phyloP scores from a whole-genome alignment of 768 basidiomycete genomes.

The Lactifluus rugatus region DNA sequence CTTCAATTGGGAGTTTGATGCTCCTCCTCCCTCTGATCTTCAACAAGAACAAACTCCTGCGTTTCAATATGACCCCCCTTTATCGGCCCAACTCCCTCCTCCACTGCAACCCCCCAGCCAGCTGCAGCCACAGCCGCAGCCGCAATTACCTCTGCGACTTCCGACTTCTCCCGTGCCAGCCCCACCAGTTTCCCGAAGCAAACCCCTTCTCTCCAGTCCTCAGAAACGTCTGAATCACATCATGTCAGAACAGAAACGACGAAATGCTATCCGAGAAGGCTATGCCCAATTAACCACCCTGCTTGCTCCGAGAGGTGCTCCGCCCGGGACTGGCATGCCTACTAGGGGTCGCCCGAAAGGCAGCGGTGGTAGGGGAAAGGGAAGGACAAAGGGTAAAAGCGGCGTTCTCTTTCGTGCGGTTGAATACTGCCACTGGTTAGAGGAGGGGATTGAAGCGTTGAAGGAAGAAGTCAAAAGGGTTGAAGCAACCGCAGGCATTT shows the following conservation, averaged over 20 bases:
- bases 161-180: slow-evolving; percentile 16
- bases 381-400: slow-evolving; percentile 77
- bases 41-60: slow-evolving; percentile 6
- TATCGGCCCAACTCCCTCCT: slow-evolving; percentile 2
- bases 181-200: slow-evolving; percentile 31
- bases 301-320: slow-evolving; percentile 68
- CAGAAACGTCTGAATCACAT: slow-evolving; percentile 90
- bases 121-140: neutral
- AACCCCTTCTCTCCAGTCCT: slow-evolving; percentile 67
- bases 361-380: slow-evolving; percentile 46
- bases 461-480: slow-evolving; percentile 55
- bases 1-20: slow-evolving; percentile 57
- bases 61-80: slow-evolving; percentile 11
- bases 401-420: slow-evolving; percentile 81
- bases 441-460: slow-evolving; percentile 68
- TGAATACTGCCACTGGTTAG: slow-evolving; percentile 80
- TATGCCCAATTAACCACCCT: slow-evolving; percentile 79
- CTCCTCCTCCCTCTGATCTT: neutral
- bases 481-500: slow-evolving; percentile 58
- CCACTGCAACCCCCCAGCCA: neutral
- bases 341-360: slow-evolving; percentile 75
- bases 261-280: slow-evolving; percentile 84
- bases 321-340: slow-evolving; percentile 57
- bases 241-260: slow-evolving; percentile 88
- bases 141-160: slow-evolving; percentile 3